Conservation (phyloP, 2,329 filamentous ascomycete species). For the Cladosporium sphaerospermum region DNA sequence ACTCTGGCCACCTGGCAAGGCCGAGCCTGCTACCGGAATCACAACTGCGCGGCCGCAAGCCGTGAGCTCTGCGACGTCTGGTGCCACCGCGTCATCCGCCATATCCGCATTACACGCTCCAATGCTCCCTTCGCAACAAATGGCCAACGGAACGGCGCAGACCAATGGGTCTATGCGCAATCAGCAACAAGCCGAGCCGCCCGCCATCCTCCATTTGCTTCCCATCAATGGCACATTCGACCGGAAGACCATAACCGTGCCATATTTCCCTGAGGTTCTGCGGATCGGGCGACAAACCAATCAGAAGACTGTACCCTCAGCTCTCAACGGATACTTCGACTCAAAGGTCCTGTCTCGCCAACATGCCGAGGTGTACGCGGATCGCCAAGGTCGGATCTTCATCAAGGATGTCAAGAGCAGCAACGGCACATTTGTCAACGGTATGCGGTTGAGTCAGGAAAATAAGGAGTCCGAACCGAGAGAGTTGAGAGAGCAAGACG, state of each 20-base stretch:
- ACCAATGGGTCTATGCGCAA: conserved; percentile 50
- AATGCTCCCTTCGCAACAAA: conserved; percentile 62
- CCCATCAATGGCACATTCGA: conserved; percentile 97
- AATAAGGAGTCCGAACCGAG: conserved; percentile 95
- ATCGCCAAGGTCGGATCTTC: conserved; percentile 70
- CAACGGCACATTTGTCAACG: conserved; percentile 97
- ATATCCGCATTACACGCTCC: conserved; percentile 60
- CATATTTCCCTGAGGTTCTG: conserved; percentile 87
- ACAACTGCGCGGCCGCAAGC: conserved; percentile 57
- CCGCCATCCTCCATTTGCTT: conserved; percentile 75
- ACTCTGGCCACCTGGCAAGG: conserved; percentile 60
- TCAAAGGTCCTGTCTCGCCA: conserved; percentile 95
- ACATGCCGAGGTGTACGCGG: conserved; percentile 93
- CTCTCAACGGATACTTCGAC: conserved; percentile 91
- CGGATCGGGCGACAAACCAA: conserved; percentile 96
- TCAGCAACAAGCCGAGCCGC: conserved; percentile 48
- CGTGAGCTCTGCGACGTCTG: conserved; percentile 52
- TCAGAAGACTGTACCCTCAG: conserved; percentile 86
- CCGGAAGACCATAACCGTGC: conserved; percentile 89
- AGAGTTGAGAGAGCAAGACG: conserved; percentile 84
- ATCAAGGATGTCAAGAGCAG: conserved; percentile 98
- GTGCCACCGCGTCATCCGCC: conserved; percentile 53
- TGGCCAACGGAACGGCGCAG: conserved; percentile 53
- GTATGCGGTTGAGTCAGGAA: conserved; percentile 79
- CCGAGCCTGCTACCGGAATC: conserved; percentile 58